Conservation (phyloP, 2,329 filamentous ascomycete genomes). For the Calycina herbarum region DNA sequence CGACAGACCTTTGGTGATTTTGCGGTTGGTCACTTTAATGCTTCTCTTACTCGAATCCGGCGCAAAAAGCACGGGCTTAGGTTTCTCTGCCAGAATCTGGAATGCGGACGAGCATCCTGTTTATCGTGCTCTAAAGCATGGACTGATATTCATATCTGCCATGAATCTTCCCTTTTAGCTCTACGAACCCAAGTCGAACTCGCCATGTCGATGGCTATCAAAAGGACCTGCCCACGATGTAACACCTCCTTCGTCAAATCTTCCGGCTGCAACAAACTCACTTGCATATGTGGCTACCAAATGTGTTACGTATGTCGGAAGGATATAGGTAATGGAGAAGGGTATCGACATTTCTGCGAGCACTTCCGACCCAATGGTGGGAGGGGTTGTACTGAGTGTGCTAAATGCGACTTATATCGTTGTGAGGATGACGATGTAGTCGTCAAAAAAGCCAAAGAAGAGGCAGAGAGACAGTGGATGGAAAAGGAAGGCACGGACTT, state of each 20-base stretch:
- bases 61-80: constrained; percentile 71
- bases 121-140: constrained; percentile 79
- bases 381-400: constrained; percentile 73
- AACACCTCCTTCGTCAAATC: constrained; percentile 91
- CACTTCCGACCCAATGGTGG: constrained; percentile 86
- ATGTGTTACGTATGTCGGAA: constrained; percentile 98
- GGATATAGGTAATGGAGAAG: constrained; percentile 66
- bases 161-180: constrained; percentile 78
- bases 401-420: constrained; percentile 70
- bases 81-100: constrained; percentile 72
- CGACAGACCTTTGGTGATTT: constrained; percentile 45
- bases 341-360: constrained; percentile 93
- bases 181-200: constrained; percentile 88
- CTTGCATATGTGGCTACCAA: constrained; percentile 91
- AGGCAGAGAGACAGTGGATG: constrained; percentile 71
- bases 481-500: constrained; percentile 61
- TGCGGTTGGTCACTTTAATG: constrained; percentile 50
- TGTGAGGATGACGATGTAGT: constrained; percentile 74
- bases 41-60: constrained; percentile 65
- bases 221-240: constrained; percentile 91
- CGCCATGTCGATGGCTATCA: constrained; percentile 90
- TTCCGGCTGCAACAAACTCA: constrained; percentile 94
- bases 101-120: constrained; percentile 73
- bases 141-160: constrained; percentile 86
- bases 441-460: constrained; percentile 65